Evolutionary conservation across 495 filamentous ascomycete genomes (phyloP).

Genomic region (Penicillium coffeae): DNA sequence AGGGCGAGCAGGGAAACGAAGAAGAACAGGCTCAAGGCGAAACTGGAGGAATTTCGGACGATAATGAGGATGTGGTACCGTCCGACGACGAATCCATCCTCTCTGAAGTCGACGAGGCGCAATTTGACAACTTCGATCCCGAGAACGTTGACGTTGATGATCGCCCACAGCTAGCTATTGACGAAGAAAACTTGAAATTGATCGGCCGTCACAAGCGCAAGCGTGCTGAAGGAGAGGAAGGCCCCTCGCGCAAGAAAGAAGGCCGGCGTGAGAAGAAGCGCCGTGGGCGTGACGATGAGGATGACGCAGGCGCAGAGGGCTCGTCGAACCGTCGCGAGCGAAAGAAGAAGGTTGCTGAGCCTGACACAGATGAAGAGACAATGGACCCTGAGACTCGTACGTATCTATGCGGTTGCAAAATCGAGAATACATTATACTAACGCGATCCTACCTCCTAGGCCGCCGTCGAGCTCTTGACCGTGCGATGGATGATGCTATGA

Average conservation of each 20-base stretch:
- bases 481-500: conserved; percentile 80
- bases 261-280: conserved; percentile 75
- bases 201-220: conserved; percentile 78
- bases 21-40: conserved; percentile 11
- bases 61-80: conserved; percentile 30
- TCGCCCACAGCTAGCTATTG: conserved; percentile 71
- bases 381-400: conserved; percentile 53
- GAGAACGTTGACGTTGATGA: conserved; percentile 72
- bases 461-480: conserved; percentile 75
- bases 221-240: conserved; percentile 58
- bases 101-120: conserved; percentile 91
- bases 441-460: conserved; percentile 33
- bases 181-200: conserved; percentile 78
- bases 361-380: conserved; percentile 59
- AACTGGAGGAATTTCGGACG: conserved; percentile 6
- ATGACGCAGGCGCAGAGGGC: conserved; percentile 55
- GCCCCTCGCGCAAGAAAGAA: conserved; percentile 65
- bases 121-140: conserved; percentile 90
- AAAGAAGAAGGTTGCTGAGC: conserved; percentile 48
- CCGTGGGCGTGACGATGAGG: conserved; percentile 49
- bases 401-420: conserved; percentile 6
- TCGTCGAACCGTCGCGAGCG: conserved; percentile 51
- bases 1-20: not conserved
- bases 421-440: not conserved
- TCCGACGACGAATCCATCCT: conserved; percentile 81